These are phyloP conservation scores for Hypoxylon lienhwacheense DNA, from an alignment of 495 filamentous ascomycete species.

Conservation along the genomic window DNA sequence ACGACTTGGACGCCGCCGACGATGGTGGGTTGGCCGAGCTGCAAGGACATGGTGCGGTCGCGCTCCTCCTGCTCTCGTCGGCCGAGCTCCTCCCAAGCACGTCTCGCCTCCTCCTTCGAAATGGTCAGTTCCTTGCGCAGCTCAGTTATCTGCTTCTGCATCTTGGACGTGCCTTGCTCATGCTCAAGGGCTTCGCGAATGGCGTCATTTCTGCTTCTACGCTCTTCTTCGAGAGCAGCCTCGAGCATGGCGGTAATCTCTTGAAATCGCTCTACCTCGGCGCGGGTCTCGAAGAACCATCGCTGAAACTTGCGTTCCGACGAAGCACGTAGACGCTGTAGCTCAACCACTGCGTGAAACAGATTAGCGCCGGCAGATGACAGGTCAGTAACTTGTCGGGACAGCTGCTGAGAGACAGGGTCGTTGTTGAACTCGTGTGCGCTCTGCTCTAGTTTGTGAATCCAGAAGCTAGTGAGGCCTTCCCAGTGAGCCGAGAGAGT, in stretches of 20 bases:
- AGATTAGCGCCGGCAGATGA: conserved; percentile 95
- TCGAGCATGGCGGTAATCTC: conserved; percentile 85
- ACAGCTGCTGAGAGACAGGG: conserved; percentile 82
- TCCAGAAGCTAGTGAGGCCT: conserved; percentile 95
- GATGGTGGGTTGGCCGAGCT: conserved; percentile 83
- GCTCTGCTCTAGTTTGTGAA: conserved; percentile 86
- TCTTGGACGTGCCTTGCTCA: conserved; percentile 65
- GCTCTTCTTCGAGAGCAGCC: conserved; percentile 69
- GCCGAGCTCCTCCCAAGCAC: conserved; percentile 96
- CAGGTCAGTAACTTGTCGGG: conserved; percentile 90
- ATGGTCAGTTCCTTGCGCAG: conserved; percentile 90
- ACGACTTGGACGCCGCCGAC: conserved; percentile 97
- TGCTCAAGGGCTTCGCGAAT: conserved; percentile 63
- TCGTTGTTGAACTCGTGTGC: conserved; percentile 79
- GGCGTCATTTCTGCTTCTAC: conserved; percentile 66
- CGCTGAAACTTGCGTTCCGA: conserved; percentile 97
- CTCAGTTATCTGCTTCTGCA: conserved; percentile 76
- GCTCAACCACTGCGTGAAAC: conserved; percentile 95
- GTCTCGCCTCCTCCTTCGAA: conserved; percentile 91
- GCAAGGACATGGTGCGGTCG: conserved; percentile 81
- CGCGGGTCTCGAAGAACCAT: conserved; percentile 95
- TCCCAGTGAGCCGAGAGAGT: conserved; percentile 97
- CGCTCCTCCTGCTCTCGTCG: conserved; percentile 92
- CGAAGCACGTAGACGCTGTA: conserved; percentile 92
- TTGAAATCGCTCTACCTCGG: conserved; percentile 80